Base-by-base conservation (phyloP, 176 grass and related monocot genomes). In the Carex parvula region DNA sequence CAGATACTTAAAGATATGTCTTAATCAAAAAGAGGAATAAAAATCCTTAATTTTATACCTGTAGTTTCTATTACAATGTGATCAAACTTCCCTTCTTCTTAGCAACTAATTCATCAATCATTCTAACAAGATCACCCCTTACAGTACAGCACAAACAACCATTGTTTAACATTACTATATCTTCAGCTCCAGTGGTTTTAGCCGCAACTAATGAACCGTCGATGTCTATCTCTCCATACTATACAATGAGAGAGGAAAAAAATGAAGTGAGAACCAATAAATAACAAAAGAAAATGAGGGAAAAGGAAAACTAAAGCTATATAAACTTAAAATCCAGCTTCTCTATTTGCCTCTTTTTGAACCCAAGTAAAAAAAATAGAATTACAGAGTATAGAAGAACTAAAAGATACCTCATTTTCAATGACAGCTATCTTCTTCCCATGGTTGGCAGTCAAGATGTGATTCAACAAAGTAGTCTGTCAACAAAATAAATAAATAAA, bases 71-170 rank as follows among this genome's bases (percentile, higher is more conserved):
- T 99, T 18, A 99, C 83, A 70, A 99, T 94, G 74, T 99, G 93
- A 80, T 92, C 96, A 88, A 95, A 99, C 21, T 87, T 99, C 1
- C 96, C 64, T 95, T 99, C 93, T 99, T 99, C 85, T 73, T 92
- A 17, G 90, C 72, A 81, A 99, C 91, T 84, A 99, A 88, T 94
- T 99, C 96, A 73, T 91, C 81, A 15, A 99, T 99, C 93, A 99
- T 94, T 88, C 91, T 90, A 35, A 95, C 96, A 71, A 99, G 90
- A 95, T 99, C 96, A 84, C 96, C 96, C 83, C 96, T 89, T 56
- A 99, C 96, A 53, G 91, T 99, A 84, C 93, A 99, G 71, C 96
- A 99, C 90, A 99, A 93, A 80, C 96, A 99, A 56, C 96, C 96
- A 79, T 99, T 99, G 84, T 99, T 99, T 84, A 95, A 87, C 96